Base-by-base conservation (phyloP, 208 protist species). In the Plasmodiophora brassicae region DNA sequence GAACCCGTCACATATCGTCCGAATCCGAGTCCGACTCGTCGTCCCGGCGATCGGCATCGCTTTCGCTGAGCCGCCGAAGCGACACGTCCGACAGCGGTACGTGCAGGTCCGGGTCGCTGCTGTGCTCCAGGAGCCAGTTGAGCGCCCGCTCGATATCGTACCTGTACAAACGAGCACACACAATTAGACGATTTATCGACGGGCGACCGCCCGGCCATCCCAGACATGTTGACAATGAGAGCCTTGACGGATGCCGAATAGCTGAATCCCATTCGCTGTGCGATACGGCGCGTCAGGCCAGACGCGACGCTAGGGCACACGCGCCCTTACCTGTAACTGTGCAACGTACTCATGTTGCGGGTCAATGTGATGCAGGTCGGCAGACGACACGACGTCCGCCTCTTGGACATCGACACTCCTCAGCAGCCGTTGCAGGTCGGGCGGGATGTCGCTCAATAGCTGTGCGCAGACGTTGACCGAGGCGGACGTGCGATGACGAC, bases 221-320 rank as follows among this genome's bases (percentile, higher is more conserved):
- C n/a, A 38, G 20, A 78, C 65, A n/a, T 78, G n/a, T 78, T n/a
- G 32, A 78, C 32, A 5, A 78, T 14, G 32, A 78, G 41, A 14
- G 65, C 65, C 41, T 78, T 78, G n/a, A 32, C 32, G 5, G 65
- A 78, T 38, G 65, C 65, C 20, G 65, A n/a, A 5, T 32, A 38
- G 65, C 65, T 78, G 65, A 78, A 78, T 8, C 65, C 65, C 65
- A 78, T 78, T 78, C 41, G 32, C 65, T 78, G 65, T 36, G n/a
- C 32, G 41, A n/a, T n/a, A n/a, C n/a, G n/a, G n/a, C n/a, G n/a
- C n/a, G n/a, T n/a, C n/a, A n/a, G n/a, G n/a, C n/a, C n/a, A n/a
- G n/a, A n/a, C n/a, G n/a, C n/a, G n/a, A n/a, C n/a, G n/a, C n/a
- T n/a, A n/a, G n/a, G n/a, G n/a, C n/a, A n/a, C n/a, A n/a, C n/a